A percentile compares a stretch with the other conserved stretches of the same genome.
Conservation (phyloP, 2,329 filamentous ascomycete genomes). For the Epichloe uncinata region DNA sequence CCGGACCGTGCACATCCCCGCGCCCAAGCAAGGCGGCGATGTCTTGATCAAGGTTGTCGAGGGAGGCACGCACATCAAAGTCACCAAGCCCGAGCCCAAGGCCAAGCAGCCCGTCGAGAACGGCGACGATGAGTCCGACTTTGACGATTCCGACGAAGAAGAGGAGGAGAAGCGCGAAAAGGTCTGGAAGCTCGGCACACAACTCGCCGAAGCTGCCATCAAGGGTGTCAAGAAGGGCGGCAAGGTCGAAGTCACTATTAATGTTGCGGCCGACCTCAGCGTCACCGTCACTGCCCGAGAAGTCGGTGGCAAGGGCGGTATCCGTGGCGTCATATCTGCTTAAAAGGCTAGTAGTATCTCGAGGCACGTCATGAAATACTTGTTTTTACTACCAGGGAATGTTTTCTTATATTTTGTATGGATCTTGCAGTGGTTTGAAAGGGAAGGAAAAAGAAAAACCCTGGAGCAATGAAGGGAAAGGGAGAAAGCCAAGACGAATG, state of each 20-base stretch:
- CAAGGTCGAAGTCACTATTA: constrained; percentile 90
- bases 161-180: constrained; percentile 86
- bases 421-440: neutral
- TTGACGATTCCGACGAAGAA: constrained; percentile 54
- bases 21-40: constrained; percentile 70
- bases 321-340: constrained; percentile 44
- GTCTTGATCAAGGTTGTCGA: constrained; percentile 82
- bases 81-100: constrained; percentile 77
- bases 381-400: neutral
- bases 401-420: neutral
- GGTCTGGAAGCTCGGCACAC: constrained; percentile 76
- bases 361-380: neutral
- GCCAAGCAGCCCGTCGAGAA: constrained; percentile 53
- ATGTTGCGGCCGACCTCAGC: too few relatives aligned
- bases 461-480: neutral
- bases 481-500: neutral
- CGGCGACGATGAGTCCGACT: constrained; percentile 42
- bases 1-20: constrained; percentile 64
- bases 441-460: too few relatives aligned
- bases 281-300: too few relatives aligned
- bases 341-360: constrained; percentile 3
- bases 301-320: constrained; percentile 73
- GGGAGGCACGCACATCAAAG: constrained; percentile 81
- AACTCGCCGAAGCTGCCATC: constrained; percentile 76
- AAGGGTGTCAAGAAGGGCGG: constrained; percentile 72